phyloP scores from a whole-genome alignment of 345 rosid species.

The Melaleuca alternifolia region DNA sequence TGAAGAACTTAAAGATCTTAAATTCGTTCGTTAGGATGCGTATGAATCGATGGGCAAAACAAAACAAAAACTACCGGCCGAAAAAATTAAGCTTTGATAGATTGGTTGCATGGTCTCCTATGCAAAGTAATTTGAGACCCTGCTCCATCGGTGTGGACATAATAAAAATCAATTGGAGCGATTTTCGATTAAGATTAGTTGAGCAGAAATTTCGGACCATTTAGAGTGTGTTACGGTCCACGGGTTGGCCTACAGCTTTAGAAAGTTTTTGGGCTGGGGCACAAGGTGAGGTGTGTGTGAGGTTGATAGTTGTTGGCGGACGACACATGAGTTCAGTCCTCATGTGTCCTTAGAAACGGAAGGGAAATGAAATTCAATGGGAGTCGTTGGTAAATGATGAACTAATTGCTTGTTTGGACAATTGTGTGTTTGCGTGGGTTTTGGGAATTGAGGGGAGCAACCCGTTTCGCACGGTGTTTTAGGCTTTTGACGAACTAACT shows the following conservation, averaged over 20 bases:
- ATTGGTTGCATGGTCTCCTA: fast-evolving
- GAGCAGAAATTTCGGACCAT: neutral
- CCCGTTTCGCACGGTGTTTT: no score
- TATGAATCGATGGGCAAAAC: neutral
- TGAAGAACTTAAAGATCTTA: neutral
- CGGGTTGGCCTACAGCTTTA: neutral
- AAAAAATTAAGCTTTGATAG: neutral
- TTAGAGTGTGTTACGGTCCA: neutral
- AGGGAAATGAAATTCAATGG: neutral
- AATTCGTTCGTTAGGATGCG: neutral
- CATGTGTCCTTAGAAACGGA: neutral
- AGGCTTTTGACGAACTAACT: neutral
- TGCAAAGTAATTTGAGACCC: neutral
- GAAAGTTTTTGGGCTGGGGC: neutral
- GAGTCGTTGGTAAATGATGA: neutral
- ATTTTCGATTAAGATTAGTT: neutral
- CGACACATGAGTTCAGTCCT: neutral
- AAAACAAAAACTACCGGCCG: neutral
- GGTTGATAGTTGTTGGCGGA: neutral
- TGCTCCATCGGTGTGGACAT: neutral
- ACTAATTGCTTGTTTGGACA: neutral
- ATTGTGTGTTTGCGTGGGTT: neutral
- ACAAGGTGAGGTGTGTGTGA: neutral
- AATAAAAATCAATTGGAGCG: neutral
- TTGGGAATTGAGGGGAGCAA: neutral